A percentile compares a stretch with the other conserved stretches of the same genome.
These are phyloP conservation scores for Solanum pimpinellifolium DNA, from an alignment of 257 asterid genomes.

Conservation along the genomic window DNA sequence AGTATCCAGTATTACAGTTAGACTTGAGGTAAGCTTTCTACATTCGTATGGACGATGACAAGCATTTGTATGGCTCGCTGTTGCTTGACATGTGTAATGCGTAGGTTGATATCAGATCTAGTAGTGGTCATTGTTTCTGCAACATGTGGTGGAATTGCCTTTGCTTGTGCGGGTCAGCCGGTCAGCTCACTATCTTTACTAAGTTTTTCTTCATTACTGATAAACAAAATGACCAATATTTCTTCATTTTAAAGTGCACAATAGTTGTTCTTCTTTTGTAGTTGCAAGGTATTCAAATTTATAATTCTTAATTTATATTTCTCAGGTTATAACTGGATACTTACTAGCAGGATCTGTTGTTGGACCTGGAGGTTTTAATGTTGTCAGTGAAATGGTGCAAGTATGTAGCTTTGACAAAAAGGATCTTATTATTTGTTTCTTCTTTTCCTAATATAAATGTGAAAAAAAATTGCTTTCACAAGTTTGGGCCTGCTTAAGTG, in stretches of 20 bases:
- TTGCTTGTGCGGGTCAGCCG: slow-evolving; percentile 99
- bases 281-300: slow-evolving; percentile 1
- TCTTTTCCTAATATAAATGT: not conserved
- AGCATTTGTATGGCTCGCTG: slow-evolving; percentile 4
- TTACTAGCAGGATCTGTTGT: slow-evolving; percentile 94
- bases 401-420: slow-evolving; percentile 35
- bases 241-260: not conserved
- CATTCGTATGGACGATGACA: not conserved
- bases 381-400: slow-evolving; percentile 97
- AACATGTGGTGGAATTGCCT: slow-evolving; percentile 98
- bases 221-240: not conserved
- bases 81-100: slow-evolving; percentile 11
- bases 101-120: slow-evolving; percentile 93
- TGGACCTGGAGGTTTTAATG: slow-evolving; percentile 96
- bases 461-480: not conserved
- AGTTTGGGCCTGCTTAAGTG: not conserved
- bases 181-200: slow-evolving; percentile 37
- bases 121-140: slow-evolving; percentile 99
- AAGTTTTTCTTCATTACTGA: not conserved
- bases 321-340: slow-evolving; percentile 96
- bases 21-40: slow-evolving; percentile 67
- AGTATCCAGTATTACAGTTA: slow-evolving; percentile 86
- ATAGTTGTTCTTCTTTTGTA: not conserved
- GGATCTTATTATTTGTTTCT: not conserved
- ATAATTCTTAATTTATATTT: slow-evolving; percentile 1